These are phyloP conservation scores for Juncus inflexus DNA, from an alignment of 176 grass and related monocot species.

Conservation along the genomic window DNA sequence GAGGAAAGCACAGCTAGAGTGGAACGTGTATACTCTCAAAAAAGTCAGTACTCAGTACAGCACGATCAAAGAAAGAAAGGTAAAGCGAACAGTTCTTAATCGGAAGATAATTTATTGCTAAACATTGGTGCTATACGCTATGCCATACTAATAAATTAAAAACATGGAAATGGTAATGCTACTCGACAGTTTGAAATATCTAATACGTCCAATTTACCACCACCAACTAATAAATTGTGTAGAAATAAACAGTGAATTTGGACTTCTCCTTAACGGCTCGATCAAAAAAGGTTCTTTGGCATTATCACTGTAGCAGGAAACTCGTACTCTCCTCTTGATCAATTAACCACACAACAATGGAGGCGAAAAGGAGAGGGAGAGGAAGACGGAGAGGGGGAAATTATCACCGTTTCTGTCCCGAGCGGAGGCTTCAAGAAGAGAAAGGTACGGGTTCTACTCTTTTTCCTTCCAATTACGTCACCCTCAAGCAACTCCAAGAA, in stretches of 20 bases:
- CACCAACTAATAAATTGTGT: neutral
- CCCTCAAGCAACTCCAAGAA: conserved; percentile 24
- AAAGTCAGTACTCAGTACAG: too few relatives aligned
- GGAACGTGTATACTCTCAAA: too few relatives aligned
- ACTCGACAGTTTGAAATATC: too few relatives aligned
- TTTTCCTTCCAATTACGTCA: conserved; percentile 25
- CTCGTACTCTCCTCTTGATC: neutral
- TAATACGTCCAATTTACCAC: too few relatives aligned
- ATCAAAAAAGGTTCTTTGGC: neutral
- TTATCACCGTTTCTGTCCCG: conserved; percentile 6
- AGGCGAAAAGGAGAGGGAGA: neutral
- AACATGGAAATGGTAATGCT: too few relatives aligned
- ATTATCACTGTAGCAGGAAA: neutral
- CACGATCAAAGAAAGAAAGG: too few relatives aligned
- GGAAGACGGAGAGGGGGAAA: neutral
- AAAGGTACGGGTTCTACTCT: neutral
- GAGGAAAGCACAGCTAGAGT: too few relatives aligned
- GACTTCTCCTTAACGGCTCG: neutral
- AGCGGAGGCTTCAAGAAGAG: neutral
- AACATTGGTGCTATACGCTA: too few relatives aligned
- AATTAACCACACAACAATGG: conserved; percentile 10
- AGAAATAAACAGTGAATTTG: neutral
- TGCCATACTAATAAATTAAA: too few relatives aligned
- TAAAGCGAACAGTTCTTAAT: too few relatives aligned
- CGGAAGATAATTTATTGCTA: too few relatives aligned